A percentile compares a stretch with the other conserved stretches of the same genome.
phyloP scores from a whole-genome alignment of 2,329 filamentous ascomycete genomes.

The Lachnellula suecica region DNA sequence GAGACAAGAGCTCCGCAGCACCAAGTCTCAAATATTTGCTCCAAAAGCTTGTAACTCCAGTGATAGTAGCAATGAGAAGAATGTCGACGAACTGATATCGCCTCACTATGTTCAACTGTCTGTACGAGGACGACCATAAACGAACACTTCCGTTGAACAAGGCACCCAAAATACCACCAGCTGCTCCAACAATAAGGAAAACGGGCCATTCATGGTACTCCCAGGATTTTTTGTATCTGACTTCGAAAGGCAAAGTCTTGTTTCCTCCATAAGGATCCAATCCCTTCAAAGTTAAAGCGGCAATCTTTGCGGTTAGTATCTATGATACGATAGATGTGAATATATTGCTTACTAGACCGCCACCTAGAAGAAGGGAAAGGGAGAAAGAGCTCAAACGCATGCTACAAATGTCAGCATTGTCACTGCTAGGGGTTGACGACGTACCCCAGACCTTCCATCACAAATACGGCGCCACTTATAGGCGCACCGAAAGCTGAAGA shows the following conservation, averaged over 20 bases:
- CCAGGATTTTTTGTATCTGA: slow-evolving; percentile 89
- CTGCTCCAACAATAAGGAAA: slow-evolving; percentile 82
- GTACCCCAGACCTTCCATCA: slow-evolving; percentile 91
- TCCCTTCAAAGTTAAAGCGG: slow-evolving; percentile 89
- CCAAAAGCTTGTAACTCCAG: slow-evolving; percentile 88
- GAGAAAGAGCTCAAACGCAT: too few relatives aligned
- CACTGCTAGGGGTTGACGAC: too few relatives aligned
- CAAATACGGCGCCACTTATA: slow-evolving; percentile 86
- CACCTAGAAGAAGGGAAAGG: too few relatives aligned
- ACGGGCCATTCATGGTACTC: slow-evolving; percentile 84
- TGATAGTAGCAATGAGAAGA: slow-evolving; percentile 79
- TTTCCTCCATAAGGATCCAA: slow-evolving; percentile 93
- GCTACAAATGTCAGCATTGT: too few relatives aligned
- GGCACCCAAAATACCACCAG: slow-evolving; percentile 83
- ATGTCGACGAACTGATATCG: slow-evolving; percentile 84
- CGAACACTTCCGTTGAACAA: slow-evolving; percentile 96
- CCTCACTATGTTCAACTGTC: slow-evolving; percentile 79
- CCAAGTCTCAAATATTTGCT: slow-evolving; percentile 86
- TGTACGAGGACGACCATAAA: slow-evolving; percentile 85
- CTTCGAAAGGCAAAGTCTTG: slow-evolving; percentile 96
- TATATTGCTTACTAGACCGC: too few relatives aligned
- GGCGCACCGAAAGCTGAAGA: slow-evolving; percentile 94
- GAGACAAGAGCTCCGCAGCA: slow-evolving; percentile 86
- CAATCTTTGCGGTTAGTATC: too few relatives aligned
- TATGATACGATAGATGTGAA: too few relatives aligned